Conservation (phyloP, 108 stramenopile species). For the Bacterosira constricta region DNA sequence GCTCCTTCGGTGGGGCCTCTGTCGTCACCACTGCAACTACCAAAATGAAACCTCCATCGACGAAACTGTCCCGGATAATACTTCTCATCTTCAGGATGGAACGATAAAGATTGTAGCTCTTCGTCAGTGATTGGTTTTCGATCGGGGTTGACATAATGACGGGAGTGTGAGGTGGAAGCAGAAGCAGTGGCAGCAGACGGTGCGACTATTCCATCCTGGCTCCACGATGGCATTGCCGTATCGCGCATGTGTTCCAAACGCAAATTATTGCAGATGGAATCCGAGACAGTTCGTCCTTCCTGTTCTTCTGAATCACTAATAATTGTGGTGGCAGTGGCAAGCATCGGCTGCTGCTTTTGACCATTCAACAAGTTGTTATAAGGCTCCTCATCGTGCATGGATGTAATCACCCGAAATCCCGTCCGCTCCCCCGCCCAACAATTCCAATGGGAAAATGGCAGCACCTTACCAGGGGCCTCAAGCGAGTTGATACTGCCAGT, state of each 20-base stretch:
- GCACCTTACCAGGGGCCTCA: slow-evolving; percentile 52
- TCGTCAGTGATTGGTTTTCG: slow-evolving; percentile 27
- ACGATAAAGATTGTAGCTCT: slow-evolving; percentile 46
- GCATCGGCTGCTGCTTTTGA: not conserved
- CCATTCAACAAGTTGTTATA: not conserved
- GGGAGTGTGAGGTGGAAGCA: not conserved
- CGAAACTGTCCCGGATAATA: slow-evolving; percentile 63
- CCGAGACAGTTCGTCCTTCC: slow-evolving; percentile 20
- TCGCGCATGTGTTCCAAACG: slow-evolving; percentile 18
- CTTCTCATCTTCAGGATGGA: slow-evolving; percentile 66
- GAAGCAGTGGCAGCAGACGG: not conserved
- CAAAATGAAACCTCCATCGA: slow-evolving; percentile 71
- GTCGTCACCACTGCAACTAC: not conserved
- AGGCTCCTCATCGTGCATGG: slow-evolving; percentile 25
- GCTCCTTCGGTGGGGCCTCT: too few species aligned
- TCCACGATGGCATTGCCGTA: slow-evolving; percentile 2
- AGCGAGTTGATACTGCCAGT: slow-evolving; percentile 31
- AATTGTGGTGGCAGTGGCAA: not conserved
- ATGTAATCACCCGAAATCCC: slow-evolving; percentile 55
- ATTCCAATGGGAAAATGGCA: slow-evolving; percentile 70
- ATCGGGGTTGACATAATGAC: not conserved
- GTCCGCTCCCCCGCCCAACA: slow-evolving; percentile 63
- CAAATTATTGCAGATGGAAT: slow-evolving; percentile 15
- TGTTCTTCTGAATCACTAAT: slow-evolving; percentile 35
- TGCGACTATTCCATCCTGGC: not conserved